These are phyloP conservation scores for Xerophyta viscosa DNA, from an alignment of 106 monocot genomes.

Conservation along the genomic window DNA sequence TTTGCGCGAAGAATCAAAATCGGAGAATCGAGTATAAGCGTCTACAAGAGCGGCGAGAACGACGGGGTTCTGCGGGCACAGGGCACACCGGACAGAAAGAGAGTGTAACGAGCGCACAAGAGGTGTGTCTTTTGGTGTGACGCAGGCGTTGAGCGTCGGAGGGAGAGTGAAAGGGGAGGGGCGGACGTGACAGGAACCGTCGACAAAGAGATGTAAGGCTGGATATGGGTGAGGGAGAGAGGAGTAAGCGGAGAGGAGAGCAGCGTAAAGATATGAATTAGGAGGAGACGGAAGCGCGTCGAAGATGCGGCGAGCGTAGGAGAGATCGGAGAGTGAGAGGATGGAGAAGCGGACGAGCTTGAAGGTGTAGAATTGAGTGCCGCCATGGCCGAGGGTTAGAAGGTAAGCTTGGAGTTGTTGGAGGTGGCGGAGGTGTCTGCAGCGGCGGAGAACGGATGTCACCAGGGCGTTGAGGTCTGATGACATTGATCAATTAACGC, in stretches of 20 bases:
- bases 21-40: conserved; percentile 49
- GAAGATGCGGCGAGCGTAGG: conserved; percentile 71
- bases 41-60: conserved; percentile 70
- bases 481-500: too few relatives aligned
- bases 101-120: conserved; percentile 38
- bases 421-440: conserved; percentile 34
- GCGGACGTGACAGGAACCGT: conserved; percentile 33
- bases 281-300: conserved; percentile 47
- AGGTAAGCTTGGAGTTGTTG: conserved; percentile 77
- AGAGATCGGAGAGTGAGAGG: conserved; percentile 49
- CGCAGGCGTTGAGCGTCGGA: conserved; percentile 49
- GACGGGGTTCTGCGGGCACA: conserved; percentile 20
- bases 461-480: conserved; percentile 25
- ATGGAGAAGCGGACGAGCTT: conserved; percentile 71
- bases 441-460: conserved; percentile 31
- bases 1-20: conserved; percentile 34
- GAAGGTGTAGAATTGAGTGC: conserved; percentile 61
- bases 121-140: not conserved
- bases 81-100: conserved; percentile 36
- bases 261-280: conserved; percentile 86
- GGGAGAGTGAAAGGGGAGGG: conserved; percentile 68
- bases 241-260: conserved; percentile 79
- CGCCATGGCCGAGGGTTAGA: conserved; percentile 42
- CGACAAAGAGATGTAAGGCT: conserved; percentile 34
- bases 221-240: conserved; percentile 22